These are phyloP conservation scores for Aspergillus ustus DNA, from an alignment of 2,329 filamentous ascomycete genomes.

Conservation along the genomic window DNA sequence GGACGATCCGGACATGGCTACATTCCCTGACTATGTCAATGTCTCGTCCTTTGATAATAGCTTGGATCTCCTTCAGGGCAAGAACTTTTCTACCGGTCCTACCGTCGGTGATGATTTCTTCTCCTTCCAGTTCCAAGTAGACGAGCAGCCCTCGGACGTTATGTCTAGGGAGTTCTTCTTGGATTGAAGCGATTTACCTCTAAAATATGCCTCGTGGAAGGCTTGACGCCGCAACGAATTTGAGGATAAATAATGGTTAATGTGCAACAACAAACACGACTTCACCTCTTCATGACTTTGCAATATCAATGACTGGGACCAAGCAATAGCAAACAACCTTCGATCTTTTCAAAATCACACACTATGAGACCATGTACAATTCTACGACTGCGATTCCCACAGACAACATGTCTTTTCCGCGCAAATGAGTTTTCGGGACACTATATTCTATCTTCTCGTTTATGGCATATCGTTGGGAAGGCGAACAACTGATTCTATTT, in stretches of 20 bases:
- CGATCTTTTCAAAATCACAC: conserved; percentile 16
- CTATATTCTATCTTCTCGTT: conserved; percentile 11
- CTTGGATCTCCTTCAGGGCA: conserved; percentile 38
- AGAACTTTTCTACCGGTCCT: conserved; percentile 32
- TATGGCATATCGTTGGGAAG: conserved; percentile 22
- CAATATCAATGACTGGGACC: conserved; percentile 27
- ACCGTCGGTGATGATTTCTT: conserved; percentile 41
- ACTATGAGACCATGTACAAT: conserved; percentile 31
- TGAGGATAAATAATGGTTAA: conserved; percentile 22
- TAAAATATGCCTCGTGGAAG: conserved; percentile 11
- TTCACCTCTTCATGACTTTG: conserved; percentile 25
- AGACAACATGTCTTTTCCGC: conserved; percentile 15
- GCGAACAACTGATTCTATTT: conserved; percentile 19
- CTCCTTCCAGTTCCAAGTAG: conserved; percentile 44
- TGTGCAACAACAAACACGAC: conserved; percentile 17
- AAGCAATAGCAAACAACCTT: conserved; percentile 24
- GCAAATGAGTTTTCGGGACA: conserved; percentile 19
- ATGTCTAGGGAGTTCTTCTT: conserved; percentile 31
- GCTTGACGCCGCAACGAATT: conserved; percentile 25
- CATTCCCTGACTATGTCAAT: conserved; percentile 41
- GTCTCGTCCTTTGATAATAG: conserved; percentile 39
- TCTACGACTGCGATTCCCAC: conserved; percentile 18
- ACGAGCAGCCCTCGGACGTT: conserved; percentile 33
- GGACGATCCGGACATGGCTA: conserved; percentile 34
- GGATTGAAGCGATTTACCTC: conserved; percentile 21